Evolutionary conservation across 1,139 yeast genomes (phyloP).

Genomic region (Yamadazyma oceani): DNA sequence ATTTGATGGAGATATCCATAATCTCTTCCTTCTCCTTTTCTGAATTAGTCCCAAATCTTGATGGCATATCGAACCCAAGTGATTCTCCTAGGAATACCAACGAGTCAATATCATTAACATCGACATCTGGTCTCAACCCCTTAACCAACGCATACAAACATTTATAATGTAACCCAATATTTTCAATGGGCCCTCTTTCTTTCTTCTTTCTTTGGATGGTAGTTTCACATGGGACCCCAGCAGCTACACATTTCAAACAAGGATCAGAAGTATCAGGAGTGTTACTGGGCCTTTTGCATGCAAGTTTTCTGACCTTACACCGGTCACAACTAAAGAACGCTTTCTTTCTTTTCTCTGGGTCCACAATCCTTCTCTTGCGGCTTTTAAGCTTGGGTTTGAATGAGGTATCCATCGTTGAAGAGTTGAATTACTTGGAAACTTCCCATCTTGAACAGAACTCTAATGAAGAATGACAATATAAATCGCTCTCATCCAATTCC

Average conservation of each 20-base stretch:
- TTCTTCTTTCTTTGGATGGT: slow-evolving; percentile 16
- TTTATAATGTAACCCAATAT: slow-evolving; percentile 37
- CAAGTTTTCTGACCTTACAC: slow-evolving; percentile 43
- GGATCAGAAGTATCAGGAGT: slow-evolving; percentile 17
- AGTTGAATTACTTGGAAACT: too few relatives aligned
- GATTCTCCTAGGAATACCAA: slow-evolving; percentile 29
- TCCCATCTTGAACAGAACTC: too few relatives aligned
- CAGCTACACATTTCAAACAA: slow-evolving; percentile 35
- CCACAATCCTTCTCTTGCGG: slow-evolving; percentile 8
- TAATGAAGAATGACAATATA: too few relatives aligned
- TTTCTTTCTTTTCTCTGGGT: slow-evolving; percentile 19
- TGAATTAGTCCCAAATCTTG: slow-evolving; percentile 2
- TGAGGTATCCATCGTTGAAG: too few relatives aligned
- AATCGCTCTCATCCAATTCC: too few relatives aligned
- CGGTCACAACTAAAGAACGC: slow-evolving; percentile 44
- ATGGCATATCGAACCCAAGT: slow-evolving; percentile 37
- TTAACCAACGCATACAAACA: slow-evolving; percentile 33
- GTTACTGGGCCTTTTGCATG: slow-evolving; percentile 30
- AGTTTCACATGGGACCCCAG: slow-evolving; percentile 37
- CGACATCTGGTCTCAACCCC: slow-evolving; percentile 41
- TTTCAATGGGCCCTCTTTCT: slow-evolving; percentile 38
- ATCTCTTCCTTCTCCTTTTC: slow-evolving; percentile 8
- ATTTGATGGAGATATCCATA: slow-evolving; percentile 4
- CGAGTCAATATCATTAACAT: slow-evolving; percentile 35
- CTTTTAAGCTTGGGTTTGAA: too few relatives aligned